Evolutionary conservation across 257 asterid genomes (phyloP), one percentile per base, ranked within the genome.

Genomic region (Gynochthodes officinalis): DNA sequence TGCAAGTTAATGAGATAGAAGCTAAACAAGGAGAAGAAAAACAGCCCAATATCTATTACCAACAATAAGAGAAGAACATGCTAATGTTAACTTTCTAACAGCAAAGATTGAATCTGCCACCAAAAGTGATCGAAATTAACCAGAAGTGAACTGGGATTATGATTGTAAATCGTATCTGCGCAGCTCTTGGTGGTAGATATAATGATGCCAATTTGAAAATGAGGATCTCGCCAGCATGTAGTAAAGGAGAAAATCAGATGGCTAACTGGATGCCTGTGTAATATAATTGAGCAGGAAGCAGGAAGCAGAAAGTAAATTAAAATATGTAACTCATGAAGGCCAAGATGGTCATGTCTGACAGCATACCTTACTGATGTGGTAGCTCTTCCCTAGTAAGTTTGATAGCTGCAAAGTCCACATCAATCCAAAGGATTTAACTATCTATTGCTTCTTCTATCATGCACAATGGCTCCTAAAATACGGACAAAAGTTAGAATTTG

Each of bases 401-500:
- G 32, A 39, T 19, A 40, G 67, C 68, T 32, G 72, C 52, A 58
- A 67, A 64, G 63, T 53, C 52, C 39, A 69, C 32, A 39, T 66
- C 75, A 43, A 30, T 67, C 59, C 65, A 72, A 44, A 64, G 58
- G 64, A 53, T 71, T 76, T 13, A 27, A 66, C 19, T 33, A 62
- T 70, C 33, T 52, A 69, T 66, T 62, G 64, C 64, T 73, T 73
- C 74, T 63, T 64, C 65, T 71, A 70, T 64, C 58, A 48, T 21
- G 30, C 52, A 21, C 71, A 50, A 67, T 40, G 11, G 49, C 80
- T 80, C 83, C 83, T 80, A 42, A 49, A 75, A 64, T 21, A 28
- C 12, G 60, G 50, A 32, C 28, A 37, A 15, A 15, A 11, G 40
- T 66, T 42, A 64, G 67, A 40, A 42, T 18, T 39, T 16, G 23